These are phyloP conservation scores for Lumnitzera racemosa DNA, from an alignment of 345 rosid species.

Conservation along the genomic window DNA sequence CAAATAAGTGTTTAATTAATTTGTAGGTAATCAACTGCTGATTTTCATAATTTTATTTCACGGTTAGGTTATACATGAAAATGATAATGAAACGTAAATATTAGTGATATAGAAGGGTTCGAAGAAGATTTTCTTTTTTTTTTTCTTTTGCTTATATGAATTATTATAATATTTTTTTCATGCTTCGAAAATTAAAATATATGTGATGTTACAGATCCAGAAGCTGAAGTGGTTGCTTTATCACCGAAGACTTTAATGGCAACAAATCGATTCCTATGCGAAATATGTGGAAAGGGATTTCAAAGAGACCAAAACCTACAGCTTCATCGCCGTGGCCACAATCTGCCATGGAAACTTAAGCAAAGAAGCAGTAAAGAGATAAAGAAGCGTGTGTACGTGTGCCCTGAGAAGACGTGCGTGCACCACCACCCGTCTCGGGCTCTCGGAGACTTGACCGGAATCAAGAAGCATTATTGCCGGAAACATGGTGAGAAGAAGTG, in stretches of 20 bases:
- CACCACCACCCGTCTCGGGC: constrained; percentile 93
- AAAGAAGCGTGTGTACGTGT: constrained; percentile 82
- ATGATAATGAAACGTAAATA: too few relatives aligned
- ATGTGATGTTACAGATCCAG: constrained; percentile 56
- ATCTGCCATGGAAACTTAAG: constrained; percentile 99
- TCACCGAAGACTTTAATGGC: constrained; percentile 98
- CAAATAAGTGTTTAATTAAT: too few relatives aligned
- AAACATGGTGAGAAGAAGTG: constrained; percentile 98
- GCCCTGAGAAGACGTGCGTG: constrained; percentile 85
- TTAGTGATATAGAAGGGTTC: too few relatives aligned
- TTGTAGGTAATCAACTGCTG: too few relatives aligned
- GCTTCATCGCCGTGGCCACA: constrained; percentile 90
- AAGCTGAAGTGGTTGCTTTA: constrained; percentile 90
- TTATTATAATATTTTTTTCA: not conserved
- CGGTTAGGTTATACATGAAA: too few relatives aligned
- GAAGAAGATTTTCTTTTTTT: too few relatives aligned
- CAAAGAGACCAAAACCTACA: constrained; percentile 98
- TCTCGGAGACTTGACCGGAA: constrained; percentile 93
- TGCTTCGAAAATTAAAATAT: not conserved
- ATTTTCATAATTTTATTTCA: too few relatives aligned
- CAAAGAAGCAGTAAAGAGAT: constrained; percentile 76
- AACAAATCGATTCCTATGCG: constrained; percentile 92
- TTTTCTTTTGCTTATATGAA: too few relatives aligned
- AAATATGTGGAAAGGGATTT: constrained; percentile 94
- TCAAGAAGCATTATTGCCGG: constrained; percentile 90